Conservation (phyloP, 1,284 basidiomycete species). For the Ustilago vetiveriae region DNA sequence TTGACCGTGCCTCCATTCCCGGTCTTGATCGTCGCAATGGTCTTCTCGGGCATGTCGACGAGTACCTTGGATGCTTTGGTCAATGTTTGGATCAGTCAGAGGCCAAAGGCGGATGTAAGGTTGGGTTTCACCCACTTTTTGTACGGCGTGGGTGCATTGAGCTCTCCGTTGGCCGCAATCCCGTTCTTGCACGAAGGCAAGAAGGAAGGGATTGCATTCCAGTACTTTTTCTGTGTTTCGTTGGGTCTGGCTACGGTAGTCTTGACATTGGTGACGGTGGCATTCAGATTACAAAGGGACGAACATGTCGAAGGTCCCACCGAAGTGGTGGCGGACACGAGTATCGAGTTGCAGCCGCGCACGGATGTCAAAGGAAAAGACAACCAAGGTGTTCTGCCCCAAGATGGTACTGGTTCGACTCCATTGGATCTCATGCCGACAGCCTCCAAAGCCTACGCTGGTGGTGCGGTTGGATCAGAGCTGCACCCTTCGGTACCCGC, state of each 20-base stretch:
- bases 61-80: conserved; percentile 33
- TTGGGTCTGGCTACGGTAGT: conserved; percentile 33
- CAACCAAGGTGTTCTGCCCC: too few relatives aligned
- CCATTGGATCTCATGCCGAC: conserved; percentile 19
- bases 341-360: conserved; percentile 14
- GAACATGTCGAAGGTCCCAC: conserved; percentile 22
- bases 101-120: conserved; percentile 41
- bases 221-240: conserved; percentile 44
- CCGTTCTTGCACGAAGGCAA: conserved; percentile 33
- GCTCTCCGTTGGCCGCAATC: conserved; percentile 46
- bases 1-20: conserved; percentile 46
- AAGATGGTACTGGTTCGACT: too few relatives aligned
- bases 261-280: conserved; percentile 20
- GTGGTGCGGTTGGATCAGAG: conserved; percentile 1
- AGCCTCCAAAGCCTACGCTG: background rate
- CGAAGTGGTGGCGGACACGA: background rate
- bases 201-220: conserved; percentile 30
- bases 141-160: conserved; percentile 54
- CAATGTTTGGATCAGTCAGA: conserved; percentile 42
- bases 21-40: conserved; percentile 42
- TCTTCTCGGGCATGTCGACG: conserved; percentile 30
- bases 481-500: conserved; percentile 8
- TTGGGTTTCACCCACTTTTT: conserved; percentile 46
- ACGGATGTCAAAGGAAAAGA: too few relatives aligned
- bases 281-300: conserved; percentile 40